Conservation (phyloP, 177 flowering plant genomes). For the Vitis hybrid region DNA sequence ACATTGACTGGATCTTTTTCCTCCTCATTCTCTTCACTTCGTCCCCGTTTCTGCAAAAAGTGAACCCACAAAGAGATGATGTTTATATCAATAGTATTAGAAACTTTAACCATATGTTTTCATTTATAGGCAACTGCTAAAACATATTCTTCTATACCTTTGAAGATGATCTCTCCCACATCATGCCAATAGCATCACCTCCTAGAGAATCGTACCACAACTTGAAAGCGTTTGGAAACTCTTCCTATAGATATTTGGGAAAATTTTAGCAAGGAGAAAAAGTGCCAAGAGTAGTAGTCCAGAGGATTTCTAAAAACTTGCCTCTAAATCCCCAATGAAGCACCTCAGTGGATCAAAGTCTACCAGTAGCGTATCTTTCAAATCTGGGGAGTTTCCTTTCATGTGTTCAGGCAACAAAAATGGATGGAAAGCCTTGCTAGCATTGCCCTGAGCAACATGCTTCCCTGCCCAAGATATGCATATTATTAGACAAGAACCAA, state of each 20-base stretch:
- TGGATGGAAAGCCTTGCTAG: conserved; percentile 69
- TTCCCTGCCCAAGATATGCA: conserved; percentile 44
- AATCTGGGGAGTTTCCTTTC: conserved; percentile 39
- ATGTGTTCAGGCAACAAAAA: conserved; percentile 42
- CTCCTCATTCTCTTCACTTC: conserved; percentile 51
- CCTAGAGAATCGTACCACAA: conserved; percentile 92
- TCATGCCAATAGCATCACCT: conserved; percentile 90
- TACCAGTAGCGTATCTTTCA: conserved; percentile 62
- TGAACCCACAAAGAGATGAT: not conserved
- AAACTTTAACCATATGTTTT: not conserved
- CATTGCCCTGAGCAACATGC: conserved; percentile 60
- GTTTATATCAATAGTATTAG: not conserved
- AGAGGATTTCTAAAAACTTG: conserved; percentile 21
- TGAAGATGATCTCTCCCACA: conserved; percentile 56
- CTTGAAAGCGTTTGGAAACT: conserved; percentile 51
- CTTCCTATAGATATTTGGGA: conserved; percentile 43
- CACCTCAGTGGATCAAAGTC: conserved; percentile 82
- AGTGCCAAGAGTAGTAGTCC: not conserved
- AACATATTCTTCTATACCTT: conserved; percentile 47
- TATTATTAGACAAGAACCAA: not conserved
- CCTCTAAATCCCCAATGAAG: conserved; percentile 71
- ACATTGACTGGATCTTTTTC: conserved; percentile 34
- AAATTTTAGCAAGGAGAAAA: not conserved
- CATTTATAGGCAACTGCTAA: no score
- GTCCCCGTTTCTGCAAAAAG: conserved; percentile 58